Percentiles rank a stretch among this genome's conserved stretches.
Evolutionary conservation across 2,329 filamentous ascomycete genomes (phyloP).

Genomic region (Penicillium rolfsii): DNA sequence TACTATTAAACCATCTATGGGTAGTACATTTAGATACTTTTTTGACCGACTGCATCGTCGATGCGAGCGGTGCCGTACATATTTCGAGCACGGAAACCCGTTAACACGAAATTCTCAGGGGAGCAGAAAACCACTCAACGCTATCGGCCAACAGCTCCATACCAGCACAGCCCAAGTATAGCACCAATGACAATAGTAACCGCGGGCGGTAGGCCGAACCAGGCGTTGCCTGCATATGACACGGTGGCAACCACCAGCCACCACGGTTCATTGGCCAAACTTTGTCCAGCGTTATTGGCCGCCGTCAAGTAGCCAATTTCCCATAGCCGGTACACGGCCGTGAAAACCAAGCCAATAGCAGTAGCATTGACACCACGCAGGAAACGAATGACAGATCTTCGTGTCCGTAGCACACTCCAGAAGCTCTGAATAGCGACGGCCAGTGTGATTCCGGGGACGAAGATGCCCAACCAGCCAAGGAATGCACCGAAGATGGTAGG

Average conservation of each 20-base stretch:
- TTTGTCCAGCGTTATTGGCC: constrained; percentile 53
- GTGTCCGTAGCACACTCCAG: constrained; percentile 56
- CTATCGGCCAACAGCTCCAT: constrained; percentile 45
- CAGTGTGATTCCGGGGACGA: constrained; percentile 41
- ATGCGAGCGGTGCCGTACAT: neutral
- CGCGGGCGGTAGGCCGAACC: constrained; percentile 52
- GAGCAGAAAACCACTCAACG: neutral
- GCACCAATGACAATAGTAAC: constrained; percentile 53
- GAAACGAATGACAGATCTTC: constrained; percentile 53
- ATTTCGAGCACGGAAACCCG: neutral
- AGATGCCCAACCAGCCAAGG: constrained; percentile 54
- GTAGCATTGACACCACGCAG: constrained; percentile 62
- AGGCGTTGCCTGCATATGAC: constrained; percentile 53
- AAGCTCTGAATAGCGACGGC: constrained; percentile 50
- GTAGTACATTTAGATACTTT: neutral
- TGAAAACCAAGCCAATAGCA: constrained; percentile 65
- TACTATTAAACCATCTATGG: too few relatives aligned
- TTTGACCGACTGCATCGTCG: neutral
- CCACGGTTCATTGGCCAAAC: constrained; percentile 63
- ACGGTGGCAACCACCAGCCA: constrained; percentile 64
- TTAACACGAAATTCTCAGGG: neutral
- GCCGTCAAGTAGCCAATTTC: constrained; percentile 63
- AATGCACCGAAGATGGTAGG: constrained; percentile 53
- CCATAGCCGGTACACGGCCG: constrained; percentile 66
- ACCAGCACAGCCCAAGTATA: constrained; percentile 53